Evolutionary conservation across 306 rosid species (phyloP), one percentile per base, ranked within the genome.

Genomic region (Echinosophora koreensis): DNA sequence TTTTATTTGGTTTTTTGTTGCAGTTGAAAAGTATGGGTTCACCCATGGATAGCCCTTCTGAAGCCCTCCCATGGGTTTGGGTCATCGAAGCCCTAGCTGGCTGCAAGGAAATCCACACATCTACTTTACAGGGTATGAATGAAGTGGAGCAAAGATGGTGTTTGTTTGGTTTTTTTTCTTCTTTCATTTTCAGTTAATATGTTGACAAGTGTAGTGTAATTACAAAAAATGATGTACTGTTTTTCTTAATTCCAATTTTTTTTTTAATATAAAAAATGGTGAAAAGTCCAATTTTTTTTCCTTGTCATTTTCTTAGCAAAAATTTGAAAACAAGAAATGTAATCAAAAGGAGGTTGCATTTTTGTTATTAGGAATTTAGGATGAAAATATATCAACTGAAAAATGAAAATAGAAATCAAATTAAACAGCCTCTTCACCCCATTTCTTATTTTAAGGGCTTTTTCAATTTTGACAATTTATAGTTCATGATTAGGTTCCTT

Each of bases 21-120:
- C 77, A 42, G 72, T 76, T 60, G 64, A 41, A 5, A 44, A 72
- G 11, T 17, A 57, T 28, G 52, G 69, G 70, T 68, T 74, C 57
- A 22, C 18, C 32, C 57, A 88, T 88, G 96, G 88, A 72, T 1
- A 55, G 59, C 44, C 12, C 84, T 74, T 49, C 76, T 63, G 71
- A 71, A 34, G 74, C 83, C 11, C 80, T 77, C 68, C 86, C 92
- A 46, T 88, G 97, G 93, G 68, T 55, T 71, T 93, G 97, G 97
- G 83, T 84, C 66, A 82, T 89, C 30, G 93, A 93, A 86, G 85
- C 93, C 79, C 80, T 91, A 15, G 90, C 96, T 35, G 35, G 77
- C 72, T 64, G 54, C 77, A 79, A 61, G 28, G 71, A 86, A 65
- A 78, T 89, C 13, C 46, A 66, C 16, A 14, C 32, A 5, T 54